phyloP scores from a whole-genome alignment of 108 stramenopile species.

The Stephanodiscus minutulus region DNA sequence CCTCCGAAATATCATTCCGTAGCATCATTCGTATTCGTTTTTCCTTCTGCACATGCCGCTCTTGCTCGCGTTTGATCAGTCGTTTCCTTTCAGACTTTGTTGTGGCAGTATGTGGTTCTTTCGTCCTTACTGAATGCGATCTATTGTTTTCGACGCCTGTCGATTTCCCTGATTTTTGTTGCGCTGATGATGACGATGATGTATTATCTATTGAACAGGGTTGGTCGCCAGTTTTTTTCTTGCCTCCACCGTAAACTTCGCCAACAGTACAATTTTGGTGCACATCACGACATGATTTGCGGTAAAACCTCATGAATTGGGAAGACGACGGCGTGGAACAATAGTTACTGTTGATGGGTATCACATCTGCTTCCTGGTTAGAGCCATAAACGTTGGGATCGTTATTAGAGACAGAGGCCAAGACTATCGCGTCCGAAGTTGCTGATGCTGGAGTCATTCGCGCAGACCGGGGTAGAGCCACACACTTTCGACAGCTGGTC shows the following conservation, averaged over 20 bases:
- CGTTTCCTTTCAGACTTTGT: conserved; percentile 15
- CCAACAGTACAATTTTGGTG: neutral
- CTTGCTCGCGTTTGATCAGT: conserved; percentile 11
- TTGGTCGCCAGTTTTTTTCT: neutral
- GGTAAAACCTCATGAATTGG: conserved; percentile 15
- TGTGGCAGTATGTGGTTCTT: neutral
- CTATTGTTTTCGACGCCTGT: neutral
- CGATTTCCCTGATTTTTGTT: neutral
- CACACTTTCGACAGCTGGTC: no score
- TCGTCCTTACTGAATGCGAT: neutral
- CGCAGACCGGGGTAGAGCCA: neutral
- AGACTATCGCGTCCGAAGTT: neutral
- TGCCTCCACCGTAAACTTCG: neutral
- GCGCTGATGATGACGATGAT: neutral
- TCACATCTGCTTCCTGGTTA: conserved; percentile 1
- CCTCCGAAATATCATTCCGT: conserved; percentile 8
- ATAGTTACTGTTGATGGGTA: conserved; percentile 1
- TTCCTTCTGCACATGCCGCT: conserved; percentile 1
- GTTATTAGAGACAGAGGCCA: neutral
- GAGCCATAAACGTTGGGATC: neutral
- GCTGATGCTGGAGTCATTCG: neutral
- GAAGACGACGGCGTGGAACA: conserved; percentile 3
- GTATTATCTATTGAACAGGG: neutral
- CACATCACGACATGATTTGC: conserved; percentile 1
- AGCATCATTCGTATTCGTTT: conserved; percentile 19